Conservation (phyloP, 2,329 filamentous ascomycete species). For the Chrysoporthe puriensis region DNA sequence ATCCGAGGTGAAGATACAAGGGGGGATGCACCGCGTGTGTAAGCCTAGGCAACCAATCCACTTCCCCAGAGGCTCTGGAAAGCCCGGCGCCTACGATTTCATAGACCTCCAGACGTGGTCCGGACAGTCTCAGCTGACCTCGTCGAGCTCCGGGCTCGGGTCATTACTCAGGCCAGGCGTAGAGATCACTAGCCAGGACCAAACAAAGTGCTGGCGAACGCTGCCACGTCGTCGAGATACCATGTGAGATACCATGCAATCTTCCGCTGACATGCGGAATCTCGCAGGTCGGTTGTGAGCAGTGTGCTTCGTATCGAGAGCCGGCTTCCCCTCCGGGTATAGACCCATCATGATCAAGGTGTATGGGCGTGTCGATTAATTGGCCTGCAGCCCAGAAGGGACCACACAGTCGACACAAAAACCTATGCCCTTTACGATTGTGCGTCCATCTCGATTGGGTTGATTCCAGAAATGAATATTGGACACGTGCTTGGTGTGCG, state of each 20-base stretch:
- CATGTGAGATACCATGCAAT: not conserved
- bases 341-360: constrained; percentile 8
- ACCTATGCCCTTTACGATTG: no score
- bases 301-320: constrained; percentile 16
- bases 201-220: not conserved
- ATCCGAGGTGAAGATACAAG: no score
- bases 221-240: not conserved
- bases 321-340: constrained; percentile 23
- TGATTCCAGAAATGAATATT: no score
- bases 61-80: no score
- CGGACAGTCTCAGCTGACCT: no score
- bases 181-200: not conserved
- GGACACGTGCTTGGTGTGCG: no score
- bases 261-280: not conserved
- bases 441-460: no score
- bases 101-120: no score
- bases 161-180: not conserved
- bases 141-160: no score
- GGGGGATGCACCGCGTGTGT: no score
- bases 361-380: constrained; percentile 10
- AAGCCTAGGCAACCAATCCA: no score
- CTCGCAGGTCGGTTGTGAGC: not conserved
- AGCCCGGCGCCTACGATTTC: no score
- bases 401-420: not conserved
- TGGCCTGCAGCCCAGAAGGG: not conserved